A percentile compares a stretch with the other conserved stretches of the same genome.
These are phyloP conservation scores for Auriscalpium microsporum DNA, from an alignment of 768 basidiomycete genomes.

Conservation along the genomic window DNA sequence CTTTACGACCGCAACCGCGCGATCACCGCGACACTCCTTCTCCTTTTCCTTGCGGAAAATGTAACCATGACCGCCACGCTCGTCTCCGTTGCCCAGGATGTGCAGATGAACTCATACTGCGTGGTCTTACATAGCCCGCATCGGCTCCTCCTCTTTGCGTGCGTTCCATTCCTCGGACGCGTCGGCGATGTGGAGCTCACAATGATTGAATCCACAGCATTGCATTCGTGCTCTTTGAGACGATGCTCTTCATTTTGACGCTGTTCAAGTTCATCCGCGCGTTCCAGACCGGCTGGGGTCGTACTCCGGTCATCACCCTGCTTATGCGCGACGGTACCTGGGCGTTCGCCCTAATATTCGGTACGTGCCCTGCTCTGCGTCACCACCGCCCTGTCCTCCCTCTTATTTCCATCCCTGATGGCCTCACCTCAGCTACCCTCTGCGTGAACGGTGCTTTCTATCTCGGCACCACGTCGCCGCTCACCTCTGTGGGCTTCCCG, in stretches of 20 bases:
- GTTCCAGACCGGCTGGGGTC: constrained; percentile 16
- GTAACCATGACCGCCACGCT: constrained; percentile 7
- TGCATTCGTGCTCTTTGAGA: constrained; percentile 18
- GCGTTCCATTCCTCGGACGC: background rate
- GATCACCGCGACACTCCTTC: constrained; percentile 1
- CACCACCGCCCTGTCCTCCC: background rate
- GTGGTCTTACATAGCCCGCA: constrained; percentile 6
- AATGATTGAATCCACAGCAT: constrained; percentile 7
- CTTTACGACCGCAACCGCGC: constrained; percentile 8
- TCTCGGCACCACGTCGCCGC: background rate
- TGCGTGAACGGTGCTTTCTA: constrained; percentile 10
- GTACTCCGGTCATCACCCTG: constrained; percentile 14
- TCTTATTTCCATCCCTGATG: background rate
- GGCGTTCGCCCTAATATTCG: constrained; percentile 20
- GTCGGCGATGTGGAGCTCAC: background rate
- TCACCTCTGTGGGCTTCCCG: background rate
- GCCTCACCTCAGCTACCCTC: constrained; percentile 4
- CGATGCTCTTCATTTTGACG: constrained; percentile 19
- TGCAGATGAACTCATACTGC: constrained; percentile 6
- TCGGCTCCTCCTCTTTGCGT: constrained; percentile 8
- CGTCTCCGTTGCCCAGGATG: constrained; percentile 1
- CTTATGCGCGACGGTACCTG: constrained; percentile 21
- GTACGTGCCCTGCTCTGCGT: constrained; percentile 6
- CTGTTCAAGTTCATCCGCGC: constrained; percentile 16
- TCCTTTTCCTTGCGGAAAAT: constrained; percentile 8